Percentiles rank a stretch among this genome's conserved stretches.
Evolutionary conservation across 352 stramenopile genomes (phyloP).

Genomic region (Globisporangium sylvaticum): DNA sequence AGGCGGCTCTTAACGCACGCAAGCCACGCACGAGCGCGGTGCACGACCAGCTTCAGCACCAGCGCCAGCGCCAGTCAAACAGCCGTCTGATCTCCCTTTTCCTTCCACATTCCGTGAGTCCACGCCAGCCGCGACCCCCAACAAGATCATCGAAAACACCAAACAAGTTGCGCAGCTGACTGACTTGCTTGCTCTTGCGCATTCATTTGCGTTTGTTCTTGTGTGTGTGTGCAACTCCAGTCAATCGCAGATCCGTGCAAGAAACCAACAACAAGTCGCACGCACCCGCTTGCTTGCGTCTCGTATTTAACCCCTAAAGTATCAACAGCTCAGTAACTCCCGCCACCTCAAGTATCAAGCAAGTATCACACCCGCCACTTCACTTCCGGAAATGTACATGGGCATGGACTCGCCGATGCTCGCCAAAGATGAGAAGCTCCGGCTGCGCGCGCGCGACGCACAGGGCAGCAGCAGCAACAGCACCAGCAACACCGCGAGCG

Average conservation of each 20-base stretch:
- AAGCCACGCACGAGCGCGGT: background rate
- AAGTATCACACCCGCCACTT: background rate
- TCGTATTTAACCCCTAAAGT: background rate
- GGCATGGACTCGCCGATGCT: conserved; percentile 18
- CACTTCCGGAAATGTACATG: conserved; percentile 12
- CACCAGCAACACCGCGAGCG: background rate
- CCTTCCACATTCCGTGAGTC: background rate
- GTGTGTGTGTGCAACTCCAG: background rate
- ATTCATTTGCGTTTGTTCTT: background rate
- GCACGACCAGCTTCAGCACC: background rate
- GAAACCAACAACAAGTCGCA: background rate
- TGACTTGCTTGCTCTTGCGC: background rate
- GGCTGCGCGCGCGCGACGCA: background rate
- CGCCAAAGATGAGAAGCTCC: conserved; percentile 4
- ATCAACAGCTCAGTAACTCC: no score
- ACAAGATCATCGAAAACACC: background rate
- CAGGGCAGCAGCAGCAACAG: background rate
- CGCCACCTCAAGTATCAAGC: background rate
- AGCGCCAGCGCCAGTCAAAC: background rate
- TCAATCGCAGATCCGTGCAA: background rate
- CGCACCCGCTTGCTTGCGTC: conserved; percentile 1
- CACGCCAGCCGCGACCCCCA: background rate
- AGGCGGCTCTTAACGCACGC: background rate
- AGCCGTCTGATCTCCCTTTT: background rate
- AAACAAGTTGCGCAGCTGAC: background rate